phyloP scores from a whole-genome alignment of 441 rosid species.

The Metrosideros polymorpha region DNA sequence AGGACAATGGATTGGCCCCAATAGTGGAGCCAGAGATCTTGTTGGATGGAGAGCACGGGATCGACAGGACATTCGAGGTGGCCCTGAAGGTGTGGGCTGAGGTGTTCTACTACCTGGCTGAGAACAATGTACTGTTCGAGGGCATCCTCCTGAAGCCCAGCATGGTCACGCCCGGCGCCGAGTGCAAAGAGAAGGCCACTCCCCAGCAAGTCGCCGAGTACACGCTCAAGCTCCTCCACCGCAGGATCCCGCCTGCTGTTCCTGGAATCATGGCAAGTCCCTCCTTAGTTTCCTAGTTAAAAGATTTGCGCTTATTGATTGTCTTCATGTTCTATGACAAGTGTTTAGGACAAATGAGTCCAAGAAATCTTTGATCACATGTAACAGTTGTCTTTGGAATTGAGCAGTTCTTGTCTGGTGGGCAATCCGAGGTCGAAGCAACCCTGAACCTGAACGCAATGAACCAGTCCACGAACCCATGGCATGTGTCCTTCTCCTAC shows the following conservation, averaged over 20 bases:
- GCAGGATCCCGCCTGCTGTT: constrained; percentile 77
- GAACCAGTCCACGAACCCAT: constrained; percentile 82
- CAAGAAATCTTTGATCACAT: not conserved
- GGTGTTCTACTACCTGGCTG: constrained; percentile 87
- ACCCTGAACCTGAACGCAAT: constrained; percentile 89
- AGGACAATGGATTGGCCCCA: constrained; percentile 92
- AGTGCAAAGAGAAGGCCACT: constrained; percentile 66
- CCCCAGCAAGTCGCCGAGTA: constrained; percentile 72
- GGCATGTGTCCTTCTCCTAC: constrained; percentile 95
- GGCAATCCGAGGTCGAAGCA: constrained; percentile 93
- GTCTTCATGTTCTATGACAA: not conserved
- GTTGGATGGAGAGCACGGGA: constrained; percentile 83
- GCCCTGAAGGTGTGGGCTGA: constrained; percentile 91
- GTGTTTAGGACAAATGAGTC: not conserved
- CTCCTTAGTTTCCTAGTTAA: not conserved
- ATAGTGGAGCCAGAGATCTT: constrained; percentile 95
- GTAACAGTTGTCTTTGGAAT: not conserved
- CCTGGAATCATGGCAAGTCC: constrained; percentile 84
- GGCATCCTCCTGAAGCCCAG: constrained; percentile 94
- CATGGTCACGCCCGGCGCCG: constrained; percentile 98
- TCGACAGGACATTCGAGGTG: constrained; percentile 82
- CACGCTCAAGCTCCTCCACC: constrained; percentile 80
- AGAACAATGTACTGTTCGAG: constrained; percentile 81
- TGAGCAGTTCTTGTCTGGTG: constrained; percentile 85
- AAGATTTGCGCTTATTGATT: not conserved